Evolutionary conservation across 2,329 filamentous ascomycete species (phyloP).

Genomic region (Raffaelea deltoideospora): DNA sequence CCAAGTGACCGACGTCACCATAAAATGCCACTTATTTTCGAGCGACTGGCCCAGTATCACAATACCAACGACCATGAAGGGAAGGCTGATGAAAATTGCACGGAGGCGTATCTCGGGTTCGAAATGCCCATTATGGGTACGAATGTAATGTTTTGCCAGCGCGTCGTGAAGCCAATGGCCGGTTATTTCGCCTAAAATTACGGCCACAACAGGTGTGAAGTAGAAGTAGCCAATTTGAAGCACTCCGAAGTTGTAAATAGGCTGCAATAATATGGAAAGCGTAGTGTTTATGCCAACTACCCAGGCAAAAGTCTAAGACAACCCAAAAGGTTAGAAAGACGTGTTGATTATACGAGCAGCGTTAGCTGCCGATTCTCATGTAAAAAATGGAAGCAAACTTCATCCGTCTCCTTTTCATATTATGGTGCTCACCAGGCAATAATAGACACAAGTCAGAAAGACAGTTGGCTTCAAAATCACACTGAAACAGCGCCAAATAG

Average conservation of each 20-base stretch:
- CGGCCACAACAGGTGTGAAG: slow-evolving; percentile 40
- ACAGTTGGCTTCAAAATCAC: slow-evolving; percentile 25
- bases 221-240: slow-evolving; percentile 40
- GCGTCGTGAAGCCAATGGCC: slow-evolving; percentile 43
- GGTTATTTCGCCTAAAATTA: slow-evolving; percentile 33
- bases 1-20: slow-evolving; percentile 32
- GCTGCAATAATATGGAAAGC: slow-evolving; percentile 32
- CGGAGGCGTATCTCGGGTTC: slow-evolving; percentile 40
- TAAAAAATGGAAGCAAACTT: not conserved
- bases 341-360: slow-evolving; percentile 2
- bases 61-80: slow-evolving; percentile 33
- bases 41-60: slow-evolving; percentile 37
- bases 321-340: too few relatives aligned
- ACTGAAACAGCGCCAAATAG: slow-evolving; percentile 21
- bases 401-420: not conserved
- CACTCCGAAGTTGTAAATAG: slow-evolving; percentile 33
- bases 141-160: slow-evolving; percentile 28
- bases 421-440: slow-evolving; percentile 14
- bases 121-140: slow-evolving; percentile 32
- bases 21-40: slow-evolving; percentile 33
- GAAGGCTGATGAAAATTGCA: slow-evolving; percentile 29
- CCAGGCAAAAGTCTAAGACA: slow-evolving; percentile 29
- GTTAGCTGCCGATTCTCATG: too few relatives aligned
- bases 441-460: slow-evolving; percentile 20
- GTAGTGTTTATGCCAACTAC: slow-evolving; percentile 42